Evolutionary conservation across 108 stramenopile genomes (phyloP).

Genomic region (Licmophora abbreviata): DNA sequence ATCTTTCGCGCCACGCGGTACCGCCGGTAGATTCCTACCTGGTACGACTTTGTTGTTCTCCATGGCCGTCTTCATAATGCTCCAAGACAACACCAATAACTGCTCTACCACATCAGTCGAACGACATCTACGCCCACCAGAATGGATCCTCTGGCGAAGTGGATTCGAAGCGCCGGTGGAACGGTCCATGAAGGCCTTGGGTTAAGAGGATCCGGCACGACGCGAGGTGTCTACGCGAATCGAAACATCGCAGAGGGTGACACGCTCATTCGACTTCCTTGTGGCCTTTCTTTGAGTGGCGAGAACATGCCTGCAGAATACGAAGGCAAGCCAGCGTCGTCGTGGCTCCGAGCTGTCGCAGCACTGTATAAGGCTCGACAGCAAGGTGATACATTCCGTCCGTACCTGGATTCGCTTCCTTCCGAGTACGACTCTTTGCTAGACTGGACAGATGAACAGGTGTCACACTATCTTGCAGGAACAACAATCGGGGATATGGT

Average conservation of each 20-base stretch:
- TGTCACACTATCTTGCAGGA: slow-evolving; percentile 38
- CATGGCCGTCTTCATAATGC: too few relatives aligned
- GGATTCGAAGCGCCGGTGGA: too few relatives aligned
- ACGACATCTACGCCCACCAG: too few relatives aligned
- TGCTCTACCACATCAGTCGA: too few relatives aligned
- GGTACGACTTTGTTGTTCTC: too few relatives aligned
- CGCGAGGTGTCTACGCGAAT: slow-evolving; percentile 52
- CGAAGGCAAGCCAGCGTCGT: neutral
- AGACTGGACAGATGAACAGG: slow-evolving; percentile 47
- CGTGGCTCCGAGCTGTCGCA: slow-evolving; percentile 66
- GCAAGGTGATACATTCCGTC: slow-evolving; percentile 7
- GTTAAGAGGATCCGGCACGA: neutral
- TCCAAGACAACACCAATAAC: too few relatives aligned
- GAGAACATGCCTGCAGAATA: slow-evolving; percentile 22
- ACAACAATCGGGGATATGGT: slow-evolving; percentile 38
- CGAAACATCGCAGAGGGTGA: slow-evolving; percentile 47
- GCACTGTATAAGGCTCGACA: slow-evolving; percentile 21
- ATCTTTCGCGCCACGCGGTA: too few relatives aligned
- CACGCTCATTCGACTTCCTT: slow-evolving; percentile 57
- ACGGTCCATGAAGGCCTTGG: slow-evolving; percentile 1
- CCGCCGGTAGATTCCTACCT: too few relatives aligned
- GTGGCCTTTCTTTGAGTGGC: slow-evolving; percentile 40
- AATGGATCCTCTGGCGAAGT: too few relatives aligned
- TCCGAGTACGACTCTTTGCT: slow-evolving; percentile 57
- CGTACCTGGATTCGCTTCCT: slow-evolving; percentile 64